phyloP scores from a whole-genome alignment of 345 rosid species.

The Brassica incana region DNA sequence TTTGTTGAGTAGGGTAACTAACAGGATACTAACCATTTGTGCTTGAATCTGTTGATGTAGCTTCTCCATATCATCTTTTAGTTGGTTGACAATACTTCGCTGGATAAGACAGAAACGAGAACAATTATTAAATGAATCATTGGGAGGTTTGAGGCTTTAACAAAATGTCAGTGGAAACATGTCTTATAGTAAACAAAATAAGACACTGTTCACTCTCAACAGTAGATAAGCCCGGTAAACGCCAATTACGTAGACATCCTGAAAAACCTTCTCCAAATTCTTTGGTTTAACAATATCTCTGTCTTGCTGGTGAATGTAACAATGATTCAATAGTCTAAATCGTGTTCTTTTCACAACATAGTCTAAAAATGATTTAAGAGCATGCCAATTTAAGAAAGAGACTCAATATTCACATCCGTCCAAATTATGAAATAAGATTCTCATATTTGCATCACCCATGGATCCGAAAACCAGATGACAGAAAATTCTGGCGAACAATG shows the following conservation, averaged over 20 bases:
- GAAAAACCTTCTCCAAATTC: conserved; percentile 1
- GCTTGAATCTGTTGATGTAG: conserved; percentile 79
- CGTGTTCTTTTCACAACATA: not conserved
- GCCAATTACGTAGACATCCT: conserved; percentile 13
- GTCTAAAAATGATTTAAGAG: conserved; percentile 4
- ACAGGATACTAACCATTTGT: conserved; percentile 59
- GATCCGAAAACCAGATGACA: conserved; percentile 26
- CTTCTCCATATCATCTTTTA: conserved; percentile 83
- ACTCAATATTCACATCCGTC: conserved; percentile 6
- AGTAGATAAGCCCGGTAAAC: conserved; percentile 3
- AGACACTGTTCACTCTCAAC: conserved; percentile 12
- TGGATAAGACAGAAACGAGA: conserved; percentile 40
- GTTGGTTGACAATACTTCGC: conserved; percentile 91
- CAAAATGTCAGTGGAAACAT: not conserved
- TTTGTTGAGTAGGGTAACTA: not conserved
- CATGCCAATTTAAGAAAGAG: not conserved
- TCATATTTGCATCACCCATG: conserved; percentile 8
- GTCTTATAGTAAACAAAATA: not conserved
- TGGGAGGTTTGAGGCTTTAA: not conserved
- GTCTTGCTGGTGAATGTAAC: conserved; percentile 23
- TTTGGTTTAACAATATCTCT: conserved; percentile 6
- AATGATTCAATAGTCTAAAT: not conserved
- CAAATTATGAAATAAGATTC: conserved; percentile 14
- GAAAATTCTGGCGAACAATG: conserved; percentile 4
- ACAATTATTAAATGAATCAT: conserved; percentile 13